These are phyloP conservation scores for Pyrenophora tritici-repentis DNA, from an alignment of 2,329 filamentous ascomycete species.

Conservation along the genomic window DNA sequence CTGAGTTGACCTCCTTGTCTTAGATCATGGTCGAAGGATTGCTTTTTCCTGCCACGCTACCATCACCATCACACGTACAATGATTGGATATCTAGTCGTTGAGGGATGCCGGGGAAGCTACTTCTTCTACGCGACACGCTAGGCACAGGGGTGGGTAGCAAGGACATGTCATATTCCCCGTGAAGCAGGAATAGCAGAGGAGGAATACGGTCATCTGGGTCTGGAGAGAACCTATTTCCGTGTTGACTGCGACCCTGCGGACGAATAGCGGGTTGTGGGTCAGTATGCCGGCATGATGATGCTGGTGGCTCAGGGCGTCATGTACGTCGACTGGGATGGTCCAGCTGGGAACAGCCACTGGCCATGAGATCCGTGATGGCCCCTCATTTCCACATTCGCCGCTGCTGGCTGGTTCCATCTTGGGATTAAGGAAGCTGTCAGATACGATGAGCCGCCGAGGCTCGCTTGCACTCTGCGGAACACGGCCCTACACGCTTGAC, in stretches of 20 bases:
- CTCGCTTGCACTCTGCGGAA: no score
- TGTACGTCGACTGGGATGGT: background rate
- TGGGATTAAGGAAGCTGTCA: no score
- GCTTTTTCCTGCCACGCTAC: background rate
- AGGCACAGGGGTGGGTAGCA: background rate
- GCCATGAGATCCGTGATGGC: background rate
- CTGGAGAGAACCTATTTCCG: background rate
- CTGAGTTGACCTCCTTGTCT: background rate
- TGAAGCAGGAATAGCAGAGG: background rate
- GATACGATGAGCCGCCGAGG: no score
- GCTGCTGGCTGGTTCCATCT: no score
- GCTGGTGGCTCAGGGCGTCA: no score
- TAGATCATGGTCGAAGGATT: background rate
- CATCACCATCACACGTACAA: background rate
- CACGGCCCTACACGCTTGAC: no score
- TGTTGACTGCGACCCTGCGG: background rate
- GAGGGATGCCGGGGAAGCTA: background rate
- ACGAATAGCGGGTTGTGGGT: background rate
- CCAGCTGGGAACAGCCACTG: background rate
- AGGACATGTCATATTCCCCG: background rate
- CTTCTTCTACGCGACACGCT: background rate
- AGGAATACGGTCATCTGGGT: background rate
- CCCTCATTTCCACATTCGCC: background rate
- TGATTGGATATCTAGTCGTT: conserved; percentile 1
- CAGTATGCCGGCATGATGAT: background rate